Conservation (phyloP, 2,329 filamentous ascomycete genomes). For the Alternaria angustiovoidea region DNA sequence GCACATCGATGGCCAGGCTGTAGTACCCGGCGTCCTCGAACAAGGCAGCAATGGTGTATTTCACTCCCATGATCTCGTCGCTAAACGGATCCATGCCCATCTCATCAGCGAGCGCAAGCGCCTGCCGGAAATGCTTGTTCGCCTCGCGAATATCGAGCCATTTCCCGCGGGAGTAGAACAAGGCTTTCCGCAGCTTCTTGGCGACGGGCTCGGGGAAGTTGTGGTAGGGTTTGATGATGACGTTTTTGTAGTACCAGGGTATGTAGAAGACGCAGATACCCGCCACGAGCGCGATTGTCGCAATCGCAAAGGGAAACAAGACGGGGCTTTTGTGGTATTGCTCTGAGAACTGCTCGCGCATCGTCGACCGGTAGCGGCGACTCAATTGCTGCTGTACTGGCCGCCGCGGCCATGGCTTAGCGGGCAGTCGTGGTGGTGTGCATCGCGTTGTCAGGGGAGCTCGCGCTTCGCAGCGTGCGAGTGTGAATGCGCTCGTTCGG, state of each 20-base stretch:
- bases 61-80: conserved; percentile 89
- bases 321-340: conserved; percentile 52
- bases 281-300: conserved; percentile 50
- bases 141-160: conserved; percentile 77
- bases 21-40: conserved; percentile 79
- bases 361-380: conserved; percentile 39
- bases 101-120: conserved; percentile 76
- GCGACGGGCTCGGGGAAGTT: conserved; percentile 75
- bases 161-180: conserved; percentile 78
- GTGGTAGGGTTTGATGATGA: conserved; percentile 60
- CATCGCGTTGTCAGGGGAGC: conserved; percentile 22
- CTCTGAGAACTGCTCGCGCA: conserved; percentile 38
- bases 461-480: conserved; percentile 38
- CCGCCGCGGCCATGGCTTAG: conserved; percentile 38
- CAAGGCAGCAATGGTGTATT: conserved; percentile 80
- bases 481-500: conserved; percentile 28
- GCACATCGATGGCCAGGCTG: conserved; percentile 74
- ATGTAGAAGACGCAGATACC: conserved; percentile 52
- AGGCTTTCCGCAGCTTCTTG: conserved; percentile 78
- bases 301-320: conserved; percentile 47
- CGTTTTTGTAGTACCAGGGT: conserved; percentile 57
- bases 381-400: conserved; percentile 36
- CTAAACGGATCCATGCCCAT: conserved; percentile 85
- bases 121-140: conserved; percentile 82
- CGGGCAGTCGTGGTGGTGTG: conserved; percentile 28